These are phyloP conservation scores for Eremothecium gossypii DNA, from an alignment of 1,139 yeast species.

Conservation along the genomic window DNA sequence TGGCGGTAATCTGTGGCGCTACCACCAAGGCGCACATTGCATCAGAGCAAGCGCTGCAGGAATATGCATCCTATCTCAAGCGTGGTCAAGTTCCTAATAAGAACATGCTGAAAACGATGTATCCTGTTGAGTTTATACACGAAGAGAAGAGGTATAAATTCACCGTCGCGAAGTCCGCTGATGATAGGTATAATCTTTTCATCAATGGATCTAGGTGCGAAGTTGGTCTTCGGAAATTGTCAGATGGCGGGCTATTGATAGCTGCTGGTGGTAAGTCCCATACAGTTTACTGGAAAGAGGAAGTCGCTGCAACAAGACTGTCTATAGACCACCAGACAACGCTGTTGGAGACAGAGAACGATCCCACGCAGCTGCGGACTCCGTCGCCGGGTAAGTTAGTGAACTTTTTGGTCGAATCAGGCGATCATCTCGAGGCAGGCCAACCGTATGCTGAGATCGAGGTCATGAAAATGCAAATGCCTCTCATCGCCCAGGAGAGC, in stretches of 20 bases:
- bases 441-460: constrained; percentile 97
- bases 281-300: constrained; percentile 95
- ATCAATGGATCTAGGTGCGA: constrained; percentile 87
- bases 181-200: constrained; percentile 76
- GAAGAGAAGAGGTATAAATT: constrained; percentile 90
- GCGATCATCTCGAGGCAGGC: constrained; percentile 87
- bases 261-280: constrained; percentile 90
- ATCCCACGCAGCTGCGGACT: constrained; percentile 95
- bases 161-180: constrained; percentile 88
- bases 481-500: constrained; percentile 81
- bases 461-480: constrained; percentile 98
- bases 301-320: constrained; percentile 89
- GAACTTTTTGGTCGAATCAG: constrained; percentile 85
- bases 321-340: constrained; percentile 95
- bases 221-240: constrained; percentile 75
- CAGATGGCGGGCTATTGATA: constrained; percentile 89
- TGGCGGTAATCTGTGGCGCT: constrained; percentile 96
- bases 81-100: constrained; percentile 93
- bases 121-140: constrained; percentile 88
- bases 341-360: constrained; percentile 85
- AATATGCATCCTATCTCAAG: constrained; percentile 66
- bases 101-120: constrained; percentile 71
- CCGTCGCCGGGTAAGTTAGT: constrained; percentile 98
- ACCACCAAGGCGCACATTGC: constrained; percentile 86
- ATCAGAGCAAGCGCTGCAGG: constrained; percentile 60